These are phyloP conservation scores for Gomphus bonarii DNA, from an alignment of 1,284 basidiomycete species.

Conservation along the genomic window DNA sequence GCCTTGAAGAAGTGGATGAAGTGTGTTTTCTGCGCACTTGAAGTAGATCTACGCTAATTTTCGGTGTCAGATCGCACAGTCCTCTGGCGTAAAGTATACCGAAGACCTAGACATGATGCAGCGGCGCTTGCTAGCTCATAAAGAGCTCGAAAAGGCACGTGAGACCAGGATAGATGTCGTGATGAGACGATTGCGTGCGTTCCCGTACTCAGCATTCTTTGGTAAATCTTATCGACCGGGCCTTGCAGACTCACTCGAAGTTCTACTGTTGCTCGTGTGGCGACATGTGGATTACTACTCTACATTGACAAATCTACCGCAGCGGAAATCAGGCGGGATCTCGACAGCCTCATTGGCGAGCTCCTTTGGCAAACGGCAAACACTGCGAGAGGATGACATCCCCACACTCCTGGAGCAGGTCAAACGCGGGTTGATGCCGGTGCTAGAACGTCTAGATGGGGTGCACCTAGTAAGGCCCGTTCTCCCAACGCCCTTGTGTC, in stretches of 20 bases:
- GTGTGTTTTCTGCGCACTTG: constrained; percentile 23
- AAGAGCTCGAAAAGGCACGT: constrained; percentile 45
- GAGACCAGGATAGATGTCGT: constrained; percentile 19
- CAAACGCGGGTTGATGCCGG: constrained; percentile 3
- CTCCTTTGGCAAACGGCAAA: not conserved
- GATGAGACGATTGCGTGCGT: constrained; percentile 34
- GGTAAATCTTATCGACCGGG: not conserved
- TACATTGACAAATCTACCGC: not conserved
- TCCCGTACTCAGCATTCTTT: constrained; percentile 32
- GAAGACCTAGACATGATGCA: constrained; percentile 59
- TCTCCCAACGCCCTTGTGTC: not conserved
- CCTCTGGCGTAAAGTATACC: constrained; percentile 43
- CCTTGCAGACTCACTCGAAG: constrained; percentile 61
- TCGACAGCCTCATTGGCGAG: not conserved
- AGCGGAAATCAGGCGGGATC: not conserved
- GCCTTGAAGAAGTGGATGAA: constrained; percentile 64
- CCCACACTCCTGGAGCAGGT: constrained; percentile 6
- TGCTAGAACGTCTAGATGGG: constrained; percentile 8
- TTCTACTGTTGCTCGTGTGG: constrained; percentile 78
- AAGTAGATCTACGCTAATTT: not conserved
- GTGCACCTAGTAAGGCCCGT: constrained; percentile 9
- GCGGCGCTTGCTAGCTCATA: constrained; percentile 50
- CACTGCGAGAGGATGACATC: constrained; percentile 6
- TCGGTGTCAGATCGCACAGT: constrained; percentile 37
- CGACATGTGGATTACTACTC: constrained; percentile 67